These are phyloP conservation scores for Cercospora sp. DNA, from an alignment of 2,329 filamentous ascomycete genomes.

Conservation along the genomic window DNA sequence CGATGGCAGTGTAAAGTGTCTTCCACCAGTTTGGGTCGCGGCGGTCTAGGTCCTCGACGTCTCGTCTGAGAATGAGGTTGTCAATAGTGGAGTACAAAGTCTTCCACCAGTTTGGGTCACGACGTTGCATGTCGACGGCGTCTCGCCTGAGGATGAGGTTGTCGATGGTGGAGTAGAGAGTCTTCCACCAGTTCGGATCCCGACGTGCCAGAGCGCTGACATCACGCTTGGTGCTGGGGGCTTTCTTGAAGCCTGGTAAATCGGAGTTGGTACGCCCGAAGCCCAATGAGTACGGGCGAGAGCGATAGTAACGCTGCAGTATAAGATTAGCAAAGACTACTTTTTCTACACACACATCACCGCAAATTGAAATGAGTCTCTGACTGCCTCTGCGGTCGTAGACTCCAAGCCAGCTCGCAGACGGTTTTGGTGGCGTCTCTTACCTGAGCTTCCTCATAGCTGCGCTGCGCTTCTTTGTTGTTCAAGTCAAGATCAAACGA, in stretches of 20 bases:
- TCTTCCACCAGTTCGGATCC: neutral
- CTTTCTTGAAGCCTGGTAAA: no score
- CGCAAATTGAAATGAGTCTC: no score
- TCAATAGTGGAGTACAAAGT: neutral
- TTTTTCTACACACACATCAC: no score
- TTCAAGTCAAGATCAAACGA: no score
- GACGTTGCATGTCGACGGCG: neutral
- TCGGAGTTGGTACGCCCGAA: neutral
- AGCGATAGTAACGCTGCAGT: no score
- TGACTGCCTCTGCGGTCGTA: no score
- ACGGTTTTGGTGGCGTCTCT: no score
- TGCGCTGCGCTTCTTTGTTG: no score
- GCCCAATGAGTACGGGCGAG: neutral
- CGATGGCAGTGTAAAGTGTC: neutral
- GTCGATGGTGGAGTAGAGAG: neutral
- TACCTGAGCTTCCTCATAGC: no score
- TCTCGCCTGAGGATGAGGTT: neutral
- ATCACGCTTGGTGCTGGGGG: neutral
- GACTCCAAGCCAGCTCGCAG: no score
- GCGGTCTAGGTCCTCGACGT: neutral
- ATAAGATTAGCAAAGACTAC: no score
- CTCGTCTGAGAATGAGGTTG: neutral
- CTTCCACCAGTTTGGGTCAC: neutral
- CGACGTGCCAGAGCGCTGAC: neutral
- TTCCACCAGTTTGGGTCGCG: neutral